Base-by-base conservation (phyloP, 176 grass and related monocot genomes). In the Phoenix dactylifera region DNA sequence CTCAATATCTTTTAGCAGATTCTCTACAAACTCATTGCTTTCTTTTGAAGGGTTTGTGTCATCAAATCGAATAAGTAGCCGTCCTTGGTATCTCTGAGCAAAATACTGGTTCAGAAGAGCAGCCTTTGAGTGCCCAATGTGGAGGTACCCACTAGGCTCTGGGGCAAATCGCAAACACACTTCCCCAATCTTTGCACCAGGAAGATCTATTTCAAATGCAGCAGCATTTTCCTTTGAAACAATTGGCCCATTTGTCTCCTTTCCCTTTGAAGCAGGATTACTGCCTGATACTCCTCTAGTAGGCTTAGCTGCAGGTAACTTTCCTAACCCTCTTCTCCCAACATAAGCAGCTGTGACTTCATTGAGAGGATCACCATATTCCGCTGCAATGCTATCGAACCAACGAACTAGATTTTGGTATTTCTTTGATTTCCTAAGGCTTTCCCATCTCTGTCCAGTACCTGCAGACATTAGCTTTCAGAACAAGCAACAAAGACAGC, bases 1-100 rank as follows among this genome's bases (percentile, higher is more conserved):
- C 24, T 85, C 69, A 65, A 82, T 87, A 79, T 96, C 91, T 66
- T 79, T 87, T 68, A 90, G 69, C 23, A 88, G 48, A 64, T 83
- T 97, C 24, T 91, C 87, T 15, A 91, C 92, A 77, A 91, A 88
- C 58, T 97, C 84, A 68, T 72, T 84, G 68, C 84, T 97, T 84
- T 97, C 92, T 88, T 97, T 97, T 0, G 84, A 91, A 67, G 92
- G 92, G 76, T 97, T 97, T 26, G 92, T 91, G 62, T 97, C 92
- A 82, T 97, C 87, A 85, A 97, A 88, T n/a, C 87, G 78, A 71
- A 91, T 77, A 67, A 97, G 87, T 44, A 91, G 62, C 59, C 26
- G 64, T 1, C 84, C 87, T 54, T 85, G 75, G 55, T 91, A 97
- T 55, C 84, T 86, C 61, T 96, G 74, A 22, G 91, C 80, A 87